Percentiles rank a stretch among this genome's conserved stretches.
These are phyloP conservation scores for Neonectria punicea DNA, from an alignment of 2,329 filamentous ascomycete genomes.

Conservation along the genomic window DNA sequence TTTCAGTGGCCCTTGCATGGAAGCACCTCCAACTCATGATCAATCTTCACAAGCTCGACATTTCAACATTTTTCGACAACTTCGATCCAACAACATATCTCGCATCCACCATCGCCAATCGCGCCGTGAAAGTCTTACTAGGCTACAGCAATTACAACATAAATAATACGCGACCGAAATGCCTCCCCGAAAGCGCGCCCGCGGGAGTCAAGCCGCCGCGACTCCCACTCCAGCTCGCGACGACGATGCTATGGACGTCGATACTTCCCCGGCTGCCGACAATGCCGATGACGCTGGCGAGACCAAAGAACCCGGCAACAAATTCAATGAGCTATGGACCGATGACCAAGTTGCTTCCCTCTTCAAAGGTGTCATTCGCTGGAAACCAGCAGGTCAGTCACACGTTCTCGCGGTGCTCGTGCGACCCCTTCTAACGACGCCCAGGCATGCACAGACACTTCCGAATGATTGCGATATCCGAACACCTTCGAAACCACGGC, in stretches of 20 bases:
- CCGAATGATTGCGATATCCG: slow-evolving; percentile 86
- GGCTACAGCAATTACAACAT: not conserved
- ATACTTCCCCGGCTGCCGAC: slow-evolving; percentile 66
- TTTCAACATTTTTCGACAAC: slow-evolving; percentile 10
- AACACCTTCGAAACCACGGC: slow-evolving; percentile 82
- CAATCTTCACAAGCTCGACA: slow-evolving; percentile 16
- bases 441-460: slow-evolving; percentile 93
- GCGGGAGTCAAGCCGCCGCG: slow-evolving; percentile 63
- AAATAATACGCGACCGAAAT: slow-evolving; percentile 53
- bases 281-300: slow-evolving; percentile 46
- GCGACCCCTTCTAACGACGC: slow-evolving; percentile 23
- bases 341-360: slow-evolving; percentile 94
- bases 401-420: not conserved
- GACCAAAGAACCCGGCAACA: slow-evolving; percentile 35
- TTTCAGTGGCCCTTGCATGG: slow-evolving; percentile 1
- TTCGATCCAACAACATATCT: not conserved
- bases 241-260: slow-evolving; percentile 70
- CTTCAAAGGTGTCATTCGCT: slow-evolving; percentile 91
- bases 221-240: slow-evolving; percentile 65
- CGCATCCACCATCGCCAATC: slow-evolving; percentile 4
- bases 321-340: slow-evolving; percentile 81
- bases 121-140: not conserved
- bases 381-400: slow-evolving; percentile 88
- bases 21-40: slow-evolving; percentile 7
- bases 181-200: slow-evolving; percentile 77